Percentiles rank a stretch among this genome's conserved stretches.
Conservation (phyloP, 1,284 basidiomycete genomes). For the Fomes fomentarius region DNA sequence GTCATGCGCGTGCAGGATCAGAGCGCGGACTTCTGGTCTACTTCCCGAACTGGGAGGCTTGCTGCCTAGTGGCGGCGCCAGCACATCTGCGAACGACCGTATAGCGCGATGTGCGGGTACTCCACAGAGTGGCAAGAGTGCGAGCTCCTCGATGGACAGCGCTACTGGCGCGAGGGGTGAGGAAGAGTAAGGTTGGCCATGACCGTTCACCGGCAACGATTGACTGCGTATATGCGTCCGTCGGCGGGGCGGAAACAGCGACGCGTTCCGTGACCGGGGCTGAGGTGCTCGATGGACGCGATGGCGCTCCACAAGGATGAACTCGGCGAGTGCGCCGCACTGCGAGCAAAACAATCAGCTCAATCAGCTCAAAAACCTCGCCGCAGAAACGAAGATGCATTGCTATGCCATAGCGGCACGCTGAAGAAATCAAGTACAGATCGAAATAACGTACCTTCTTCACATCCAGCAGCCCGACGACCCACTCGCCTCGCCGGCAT, state of each 20-base stretch:
- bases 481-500: constrained; percentile 79
- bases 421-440: neutral
- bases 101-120: constrained; percentile 80
- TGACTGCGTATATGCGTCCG: constrained; percentile 26
- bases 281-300: constrained; percentile 74
- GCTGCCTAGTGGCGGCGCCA: constrained; percentile 20
- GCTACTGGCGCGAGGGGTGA: constrained; percentile 23
- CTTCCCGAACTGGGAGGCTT: constrained; percentile 5
- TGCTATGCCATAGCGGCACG: constrained; percentile 1
- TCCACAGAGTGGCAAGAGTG: constrained; percentile 76
- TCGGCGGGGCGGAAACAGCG: constrained; percentile 29
- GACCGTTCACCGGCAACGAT: constrained; percentile 18
- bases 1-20: constrained; percentile 78
- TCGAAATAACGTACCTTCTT: constrained; percentile 61
- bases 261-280: constrained; percentile 39
- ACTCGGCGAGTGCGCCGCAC: constrained; percentile 85
- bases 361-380: constrained; percentile 1
- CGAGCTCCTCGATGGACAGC: constrained; percentile 75
- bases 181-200: constrained; percentile 13
- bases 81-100: constrained; percentile 50
- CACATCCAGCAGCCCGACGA: constrained; percentile 76
- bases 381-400: neutral
- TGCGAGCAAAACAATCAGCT: constrained; percentile 41
- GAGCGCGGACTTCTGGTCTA: constrained; percentile 39
- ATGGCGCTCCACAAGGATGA: constrained; percentile 79